These are phyloP conservation scores for Penicillium sp. DNA, from an alignment of 2,329 filamentous ascomycete genomes.

Conservation along the genomic window DNA sequence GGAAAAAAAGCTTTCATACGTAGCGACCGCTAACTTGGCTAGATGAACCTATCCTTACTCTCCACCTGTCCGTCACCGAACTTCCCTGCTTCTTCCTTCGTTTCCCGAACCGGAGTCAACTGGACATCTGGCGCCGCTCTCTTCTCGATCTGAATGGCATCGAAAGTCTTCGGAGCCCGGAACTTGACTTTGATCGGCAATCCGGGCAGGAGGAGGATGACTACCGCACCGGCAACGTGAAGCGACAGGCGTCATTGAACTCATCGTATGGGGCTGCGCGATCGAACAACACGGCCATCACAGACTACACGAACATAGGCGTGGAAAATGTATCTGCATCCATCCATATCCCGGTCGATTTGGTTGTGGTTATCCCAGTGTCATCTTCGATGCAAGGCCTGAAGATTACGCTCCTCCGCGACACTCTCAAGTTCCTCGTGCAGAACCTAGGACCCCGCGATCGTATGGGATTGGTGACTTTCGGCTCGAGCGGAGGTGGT, in stretches of 20 bases:
- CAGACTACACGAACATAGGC: conserved; percentile 83
- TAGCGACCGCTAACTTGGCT: conserved; percentile 5
- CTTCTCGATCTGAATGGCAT: conserved; percentile 80
- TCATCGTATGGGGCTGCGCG: conserved; percentile 82
- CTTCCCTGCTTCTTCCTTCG: conserved; percentile 92
- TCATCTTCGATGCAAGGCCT: conserved; percentile 99
- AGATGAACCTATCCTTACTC: conserved; percentile 84
- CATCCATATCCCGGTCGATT: conserved; percentile 88
- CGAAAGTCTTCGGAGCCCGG: conserved; percentile 69
- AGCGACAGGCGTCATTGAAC: conserved; percentile 79
- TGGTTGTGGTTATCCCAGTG: conserved; percentile 95
- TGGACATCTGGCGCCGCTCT: conserved; percentile 89
- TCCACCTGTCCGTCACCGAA: conserved; percentile 89
- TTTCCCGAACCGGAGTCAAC: conserved; percentile 77
- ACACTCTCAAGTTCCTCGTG: conserved; percentile 91
- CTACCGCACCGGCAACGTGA: conserved; percentile 63
- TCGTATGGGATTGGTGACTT: conserved; percentile 95
- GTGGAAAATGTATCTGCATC: conserved; percentile 62
- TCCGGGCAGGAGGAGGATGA: conserved; percentile 91
- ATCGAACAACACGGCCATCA: conserved; percentile 85
- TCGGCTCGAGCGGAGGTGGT: conserved; percentile 90
- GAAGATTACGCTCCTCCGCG: conserved; percentile 92
- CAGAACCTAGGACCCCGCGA: conserved; percentile 87
- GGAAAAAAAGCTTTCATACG: not conserved
- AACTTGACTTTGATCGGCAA: conserved; percentile 73